A percentile compares a stretch with the other conserved stretches of the same genome.
Conservation (phyloP, 73 alveolate species). For the Blepharisma stoltei region DNA sequence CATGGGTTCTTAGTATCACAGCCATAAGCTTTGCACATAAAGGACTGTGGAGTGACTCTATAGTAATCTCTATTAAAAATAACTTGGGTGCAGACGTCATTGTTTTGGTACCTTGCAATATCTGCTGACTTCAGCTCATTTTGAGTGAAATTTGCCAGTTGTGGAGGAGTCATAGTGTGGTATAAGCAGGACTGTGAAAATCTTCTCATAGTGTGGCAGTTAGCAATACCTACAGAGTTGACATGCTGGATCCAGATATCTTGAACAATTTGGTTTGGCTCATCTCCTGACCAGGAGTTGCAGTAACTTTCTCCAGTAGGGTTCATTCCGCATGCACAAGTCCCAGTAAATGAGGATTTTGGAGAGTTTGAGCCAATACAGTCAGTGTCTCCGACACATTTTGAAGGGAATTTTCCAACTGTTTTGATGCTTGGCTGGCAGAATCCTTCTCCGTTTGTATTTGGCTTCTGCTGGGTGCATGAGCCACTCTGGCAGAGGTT, state of each 20-base stretch:
- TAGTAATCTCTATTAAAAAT: slow-evolving; percentile 10
- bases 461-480: not conserved
- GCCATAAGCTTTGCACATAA: slow-evolving; percentile 7
- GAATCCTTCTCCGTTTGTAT: not conserved
- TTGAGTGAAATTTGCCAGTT: not conserved
- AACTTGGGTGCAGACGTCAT: not conserved
- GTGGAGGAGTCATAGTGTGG: not conserved
- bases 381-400: not conserved
- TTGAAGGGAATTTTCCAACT: not conserved
- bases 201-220: slow-evolving; percentile 22
- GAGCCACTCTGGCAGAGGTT: not conserved
- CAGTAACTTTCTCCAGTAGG: not conserved
- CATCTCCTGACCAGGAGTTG: not conserved
- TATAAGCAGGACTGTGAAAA: not conserved
- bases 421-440: not conserved
- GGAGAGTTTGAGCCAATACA: not conserved
- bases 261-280: not conserved
- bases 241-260: not conserved
- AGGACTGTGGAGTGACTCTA: not conserved
- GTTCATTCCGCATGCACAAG: slow-evolving; percentile 26
- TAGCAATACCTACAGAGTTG: not conserved
- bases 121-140: not conserved
- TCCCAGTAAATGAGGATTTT: not conserved
- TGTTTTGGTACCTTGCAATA: slow-evolving; percentile 8
- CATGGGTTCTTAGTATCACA: not conserved